phyloP scores from a whole-genome alignment of 1,139 yeast genomes.

The Saccharomyces pastorianus region DNA sequence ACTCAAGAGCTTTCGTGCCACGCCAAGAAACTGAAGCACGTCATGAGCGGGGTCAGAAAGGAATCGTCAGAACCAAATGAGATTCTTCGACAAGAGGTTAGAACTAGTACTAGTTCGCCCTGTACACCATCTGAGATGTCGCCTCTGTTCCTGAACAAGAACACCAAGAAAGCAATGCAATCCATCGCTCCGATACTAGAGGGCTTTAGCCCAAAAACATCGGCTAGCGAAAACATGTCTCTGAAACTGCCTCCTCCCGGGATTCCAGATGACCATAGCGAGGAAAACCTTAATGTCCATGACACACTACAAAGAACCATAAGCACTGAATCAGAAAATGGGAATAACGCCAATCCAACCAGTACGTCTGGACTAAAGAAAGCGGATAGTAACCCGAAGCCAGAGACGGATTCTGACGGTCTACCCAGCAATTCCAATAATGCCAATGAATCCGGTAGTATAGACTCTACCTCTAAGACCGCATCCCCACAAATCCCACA shows the following conservation, averaged over 20 bases:
- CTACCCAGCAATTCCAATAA: neutral
- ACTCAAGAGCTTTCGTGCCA: neutral
- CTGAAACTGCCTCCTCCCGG: constrained; percentile 34
- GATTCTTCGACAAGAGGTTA: constrained; percentile 6
- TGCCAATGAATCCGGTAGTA: neutral
- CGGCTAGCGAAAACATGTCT: constrained; percentile 46
- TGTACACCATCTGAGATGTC: constrained; percentile 21
- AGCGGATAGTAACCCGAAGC: neutral
- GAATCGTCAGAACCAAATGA: neutral
- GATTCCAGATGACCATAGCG: constrained; percentile 14
- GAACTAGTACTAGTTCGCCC: neutral
- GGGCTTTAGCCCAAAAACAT: constrained; percentile 62
- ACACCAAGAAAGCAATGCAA: constrained; percentile 54
- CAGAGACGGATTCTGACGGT: neutral
- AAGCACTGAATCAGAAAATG: constrained; percentile 8
- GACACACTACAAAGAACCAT: constrained; percentile 22
- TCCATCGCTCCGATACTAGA: constrained; percentile 72
- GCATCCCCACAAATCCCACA: neutral
- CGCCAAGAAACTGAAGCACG: neutral
- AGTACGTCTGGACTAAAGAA: neutral
- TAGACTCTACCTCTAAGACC: neutral
- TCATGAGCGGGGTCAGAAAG: constrained; percentile 4
- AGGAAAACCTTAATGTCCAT: constrained; percentile 24
- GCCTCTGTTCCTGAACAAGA: constrained; percentile 29
- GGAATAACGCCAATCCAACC: neutral